Evolutionary conservation across 352 stramenopile species (phyloP).

Genomic region (Pythium volutum): DNA sequence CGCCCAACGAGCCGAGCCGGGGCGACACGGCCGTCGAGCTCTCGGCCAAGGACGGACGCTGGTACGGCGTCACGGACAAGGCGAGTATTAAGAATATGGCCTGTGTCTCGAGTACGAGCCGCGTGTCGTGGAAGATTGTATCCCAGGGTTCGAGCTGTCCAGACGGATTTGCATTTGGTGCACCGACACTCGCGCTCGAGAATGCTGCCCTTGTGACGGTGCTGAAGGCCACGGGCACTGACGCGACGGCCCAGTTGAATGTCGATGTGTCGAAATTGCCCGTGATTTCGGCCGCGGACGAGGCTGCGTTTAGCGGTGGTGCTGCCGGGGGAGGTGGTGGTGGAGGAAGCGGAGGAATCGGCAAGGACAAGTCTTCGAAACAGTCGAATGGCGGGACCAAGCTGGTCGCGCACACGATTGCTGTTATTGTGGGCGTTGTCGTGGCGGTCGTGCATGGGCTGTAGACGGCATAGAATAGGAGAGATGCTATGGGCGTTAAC

Average conservation of each 20-base stretch:
- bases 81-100: slow-evolving; percentile 45
- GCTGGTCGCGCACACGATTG: background rate
- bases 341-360: background rate
- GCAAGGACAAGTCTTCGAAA: background rate
- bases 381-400: background rate
- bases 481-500: background rate
- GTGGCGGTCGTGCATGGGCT: background rate
- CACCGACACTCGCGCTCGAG: slow-evolving; percentile 44
- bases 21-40: slow-evolving; percentile 40
- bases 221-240: slow-evolving; percentile 28
- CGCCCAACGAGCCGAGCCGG: slow-evolving; percentile 38
- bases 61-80: slow-evolving; percentile 44
- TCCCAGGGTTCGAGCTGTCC: slow-evolving; percentile 42
- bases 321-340: background rate
- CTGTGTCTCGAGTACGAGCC: slow-evolving; percentile 52
- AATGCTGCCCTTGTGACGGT: slow-evolving; percentile 40
- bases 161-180: slow-evolving; percentile 29
- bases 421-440: background rate
- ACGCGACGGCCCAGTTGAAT: slow-evolving; percentile 40
- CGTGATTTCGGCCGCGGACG: slow-evolving; percentile 39
- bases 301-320: slow-evolving; percentile 28
- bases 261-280: slow-evolving; percentile 49
- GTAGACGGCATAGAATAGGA: background rate
- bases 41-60: slow-evolving; percentile 46
- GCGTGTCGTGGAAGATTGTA: slow-evolving; percentile 46